A percentile compares a stretch with the other conserved stretches of the same genome.
These are phyloP conservation scores for Aspergillus cejpii DNA, from an alignment of 2,329 filamentous ascomycete genomes.

Conservation along the genomic window DNA sequence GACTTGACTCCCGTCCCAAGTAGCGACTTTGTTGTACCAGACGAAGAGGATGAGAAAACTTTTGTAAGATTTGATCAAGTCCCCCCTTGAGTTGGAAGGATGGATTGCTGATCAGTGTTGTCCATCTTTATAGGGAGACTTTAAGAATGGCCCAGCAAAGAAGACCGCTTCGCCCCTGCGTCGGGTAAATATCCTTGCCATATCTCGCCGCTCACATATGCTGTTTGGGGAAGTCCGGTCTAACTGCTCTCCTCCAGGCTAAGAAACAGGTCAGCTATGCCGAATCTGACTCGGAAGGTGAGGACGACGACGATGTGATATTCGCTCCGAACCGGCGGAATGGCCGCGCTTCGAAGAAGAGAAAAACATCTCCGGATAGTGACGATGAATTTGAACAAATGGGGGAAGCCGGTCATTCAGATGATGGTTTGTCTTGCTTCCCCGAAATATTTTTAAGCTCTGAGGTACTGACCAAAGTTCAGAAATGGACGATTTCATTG, in stretches of 20 bases:
- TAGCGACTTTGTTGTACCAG: constrained; percentile 65
- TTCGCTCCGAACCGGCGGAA: constrained; percentile 52
- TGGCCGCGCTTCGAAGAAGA: constrained; percentile 48
- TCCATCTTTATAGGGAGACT: constrained; percentile 39
- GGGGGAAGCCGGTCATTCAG: constrained; percentile 39
- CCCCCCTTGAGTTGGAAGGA: constrained; percentile 39
- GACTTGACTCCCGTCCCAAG: constrained; percentile 69
- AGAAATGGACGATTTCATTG: constrained; percentile 83
- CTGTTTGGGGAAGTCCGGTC: constrained; percentile 6
- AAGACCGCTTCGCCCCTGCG: constrained; percentile 65
- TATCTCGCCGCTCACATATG: background rate
- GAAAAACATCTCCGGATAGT: constrained; percentile 60
- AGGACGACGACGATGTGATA: constrained; percentile 63
- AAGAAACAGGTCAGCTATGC: constrained; percentile 66
- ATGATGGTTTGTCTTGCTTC: constrained; percentile 44
- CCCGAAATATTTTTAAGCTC: background rate
- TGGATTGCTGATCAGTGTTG: constrained; percentile 8
- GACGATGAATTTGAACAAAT: constrained; percentile 60
- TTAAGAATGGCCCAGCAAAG: constrained; percentile 35
- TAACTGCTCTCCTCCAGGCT: constrained; percentile 34
- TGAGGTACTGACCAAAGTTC: constrained; percentile 24
- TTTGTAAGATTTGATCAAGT: constrained; percentile 41
- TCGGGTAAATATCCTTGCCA: constrained; percentile 57
- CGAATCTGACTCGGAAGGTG: constrained; percentile 70
- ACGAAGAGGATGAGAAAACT: constrained; percentile 52